phyloP scores from a whole-genome alignment of 768 basidiomycete genomes.

The Psilocybe azurescens region DNA sequence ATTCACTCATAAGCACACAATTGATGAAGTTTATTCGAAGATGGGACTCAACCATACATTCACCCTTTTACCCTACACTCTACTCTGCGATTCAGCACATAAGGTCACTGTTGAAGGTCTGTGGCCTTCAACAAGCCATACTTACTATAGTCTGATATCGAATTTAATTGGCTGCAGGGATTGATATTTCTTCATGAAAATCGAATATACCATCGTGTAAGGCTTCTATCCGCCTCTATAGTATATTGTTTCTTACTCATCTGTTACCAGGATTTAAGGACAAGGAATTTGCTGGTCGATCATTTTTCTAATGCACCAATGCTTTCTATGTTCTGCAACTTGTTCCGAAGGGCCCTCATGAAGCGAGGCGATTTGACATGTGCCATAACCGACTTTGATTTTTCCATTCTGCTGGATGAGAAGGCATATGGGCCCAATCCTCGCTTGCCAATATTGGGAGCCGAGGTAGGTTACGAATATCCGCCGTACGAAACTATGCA shows the following conservation, averaged over 20 bases:
- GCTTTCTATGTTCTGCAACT: no score
- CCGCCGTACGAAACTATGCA: constrained; percentile 13
- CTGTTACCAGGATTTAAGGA: background rate
- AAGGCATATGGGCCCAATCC: background rate
- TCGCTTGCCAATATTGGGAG: constrained; percentile 13
- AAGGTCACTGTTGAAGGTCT: background rate
- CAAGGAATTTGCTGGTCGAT: background rate
- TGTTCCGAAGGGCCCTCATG: no score
- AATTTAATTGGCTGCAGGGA: background rate
- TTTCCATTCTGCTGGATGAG: constrained; percentile 19
- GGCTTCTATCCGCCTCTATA: no score
- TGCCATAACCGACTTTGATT: constrained; percentile 25
- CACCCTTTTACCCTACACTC: background rate
- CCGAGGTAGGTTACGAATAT: background rate
- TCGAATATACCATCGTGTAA: background rate
- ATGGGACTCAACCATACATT: background rate
- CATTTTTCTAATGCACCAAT: background rate
- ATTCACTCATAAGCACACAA: background rate
- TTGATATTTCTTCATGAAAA: background rate
- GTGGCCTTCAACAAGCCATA: background rate
- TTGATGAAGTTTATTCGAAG: background rate
- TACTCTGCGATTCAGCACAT: no score
- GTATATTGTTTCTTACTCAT: background rate
- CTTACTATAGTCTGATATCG: no score
- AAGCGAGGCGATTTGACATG: constrained; percentile 5